Percentiles rank a stretch among this genome's conserved stretches.
Evolutionary conservation across 2,329 filamentous ascomycete species (phyloP).

Genomic region (Cytospora paraplurivora): DNA sequence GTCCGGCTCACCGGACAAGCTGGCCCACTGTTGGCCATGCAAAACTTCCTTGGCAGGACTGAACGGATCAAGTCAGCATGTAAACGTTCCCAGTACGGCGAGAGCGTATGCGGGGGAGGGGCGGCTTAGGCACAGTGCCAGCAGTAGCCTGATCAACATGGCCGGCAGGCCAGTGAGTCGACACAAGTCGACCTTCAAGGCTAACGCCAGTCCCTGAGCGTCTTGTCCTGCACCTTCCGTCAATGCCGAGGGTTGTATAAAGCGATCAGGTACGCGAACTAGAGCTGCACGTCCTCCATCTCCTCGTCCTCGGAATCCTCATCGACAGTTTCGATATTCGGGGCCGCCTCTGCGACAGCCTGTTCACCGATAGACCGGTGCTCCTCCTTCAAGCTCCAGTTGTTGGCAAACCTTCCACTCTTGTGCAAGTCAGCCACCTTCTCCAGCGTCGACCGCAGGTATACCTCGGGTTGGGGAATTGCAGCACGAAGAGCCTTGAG

Average conservation of each 20-base stretch:
- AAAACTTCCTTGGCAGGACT: neutral
- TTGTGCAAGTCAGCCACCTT: slow-evolving; percentile 82
- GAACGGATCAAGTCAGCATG: neutral
- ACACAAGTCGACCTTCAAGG: neutral
- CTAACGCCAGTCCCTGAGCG: neutral
- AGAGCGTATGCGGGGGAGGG: neutral
- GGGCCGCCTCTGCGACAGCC: slow-evolving; percentile 47
- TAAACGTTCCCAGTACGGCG: neutral
- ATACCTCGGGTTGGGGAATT: slow-evolving; percentile 88
- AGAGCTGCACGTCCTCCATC: slow-evolving; percentile 70
- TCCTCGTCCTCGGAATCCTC: slow-evolving; percentile 64
- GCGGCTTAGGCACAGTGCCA: neutral
- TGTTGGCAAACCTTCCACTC: slow-evolving; percentile 80
- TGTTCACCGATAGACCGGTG: slow-evolving; percentile 51
- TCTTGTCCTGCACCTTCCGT: neutral
- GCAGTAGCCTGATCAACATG: neutral
- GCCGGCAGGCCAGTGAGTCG: neutral
- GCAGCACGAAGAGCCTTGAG: slow-evolving; percentile 79
- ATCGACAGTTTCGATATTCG: slow-evolving; percentile 53
- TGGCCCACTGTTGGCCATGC: neutral
- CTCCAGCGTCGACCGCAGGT: slow-evolving; percentile 81
- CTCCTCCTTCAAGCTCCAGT: slow-evolving; percentile 78
- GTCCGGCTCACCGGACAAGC: neutral
- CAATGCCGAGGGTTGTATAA: neutral
- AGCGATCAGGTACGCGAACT: neutral